phyloP scores from a whole-genome alignment of 306 rosid species.

The Lablab purpureus region DNA sequence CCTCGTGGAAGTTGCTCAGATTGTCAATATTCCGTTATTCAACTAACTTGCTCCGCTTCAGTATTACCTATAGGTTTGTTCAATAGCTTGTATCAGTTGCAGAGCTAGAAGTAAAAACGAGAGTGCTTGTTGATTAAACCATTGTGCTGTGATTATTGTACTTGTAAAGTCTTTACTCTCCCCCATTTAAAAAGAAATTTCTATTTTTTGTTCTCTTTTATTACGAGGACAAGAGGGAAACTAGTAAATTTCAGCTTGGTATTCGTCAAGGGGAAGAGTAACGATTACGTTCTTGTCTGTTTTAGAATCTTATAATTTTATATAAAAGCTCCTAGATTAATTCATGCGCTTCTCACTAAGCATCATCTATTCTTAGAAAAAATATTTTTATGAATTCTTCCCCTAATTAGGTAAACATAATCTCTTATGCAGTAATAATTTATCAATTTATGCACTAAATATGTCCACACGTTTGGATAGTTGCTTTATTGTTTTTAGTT shows the following conservation, averaged over 20 bases:
- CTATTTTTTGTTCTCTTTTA: not conserved
- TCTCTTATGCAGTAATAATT: not conserved
- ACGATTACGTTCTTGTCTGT: not conserved
- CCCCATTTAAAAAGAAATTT: not conserved
- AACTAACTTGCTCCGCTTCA: constrained; percentile 8
- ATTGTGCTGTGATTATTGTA: constrained; percentile 43
- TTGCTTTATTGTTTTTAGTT: too few species aligned
- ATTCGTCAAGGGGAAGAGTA: not conserved
- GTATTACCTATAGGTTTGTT: constrained; percentile 17
- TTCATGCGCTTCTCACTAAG: not conserved
- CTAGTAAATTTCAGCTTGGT: constrained; percentile 4
- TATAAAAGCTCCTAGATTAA: not conserved
- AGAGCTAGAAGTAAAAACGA: constrained; percentile 18
- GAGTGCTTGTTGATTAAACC: constrained; percentile 7
- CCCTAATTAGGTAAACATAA: not conserved
- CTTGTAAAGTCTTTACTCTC: not conserved
- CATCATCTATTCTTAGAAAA: not conserved
- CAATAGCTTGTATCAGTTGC: constrained; percentile 33
- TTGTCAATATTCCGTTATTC: constrained; percentile 37
- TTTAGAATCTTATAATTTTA: not conserved
- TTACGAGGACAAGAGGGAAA: not conserved
- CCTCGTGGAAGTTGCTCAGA: constrained; percentile 29
- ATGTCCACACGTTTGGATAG: not conserved
- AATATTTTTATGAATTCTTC: not conserved
- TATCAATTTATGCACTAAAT: too few species aligned